A percentile compares a stretch with the other conserved stretches of the same genome.
phyloP scores from a whole-genome alignment of 2,329 filamentous ascomycete genomes.

The Celoporthe dispersa region DNA sequence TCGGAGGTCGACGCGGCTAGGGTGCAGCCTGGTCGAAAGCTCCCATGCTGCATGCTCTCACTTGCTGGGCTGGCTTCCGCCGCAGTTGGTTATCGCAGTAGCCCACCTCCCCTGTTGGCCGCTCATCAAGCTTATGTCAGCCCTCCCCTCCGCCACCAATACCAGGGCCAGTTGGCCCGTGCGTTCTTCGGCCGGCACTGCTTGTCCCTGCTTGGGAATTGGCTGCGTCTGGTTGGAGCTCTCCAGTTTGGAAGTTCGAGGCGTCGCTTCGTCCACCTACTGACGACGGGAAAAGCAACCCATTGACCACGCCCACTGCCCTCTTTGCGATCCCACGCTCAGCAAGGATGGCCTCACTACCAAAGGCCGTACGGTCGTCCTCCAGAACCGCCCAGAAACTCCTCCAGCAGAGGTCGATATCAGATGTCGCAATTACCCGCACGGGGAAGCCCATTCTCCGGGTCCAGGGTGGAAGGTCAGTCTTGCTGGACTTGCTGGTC shows the following conservation, averaged over 20 bases:
- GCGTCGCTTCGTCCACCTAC: slow-evolving; percentile 32
- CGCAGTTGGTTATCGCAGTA: background rate
- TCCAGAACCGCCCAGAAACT: slow-evolving; percentile 51
- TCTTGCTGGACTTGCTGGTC: slow-evolving; percentile 37
- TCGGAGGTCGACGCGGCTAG: slow-evolving; percentile 45
- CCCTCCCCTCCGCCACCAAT: background rate
- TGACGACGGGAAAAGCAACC: slow-evolving; percentile 31
- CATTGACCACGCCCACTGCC: slow-evolving; percentile 37
- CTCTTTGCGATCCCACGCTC: slow-evolving; percentile 40
- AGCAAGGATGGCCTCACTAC: slow-evolving; percentile 60
- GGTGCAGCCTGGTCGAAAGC: slow-evolving; percentile 45
- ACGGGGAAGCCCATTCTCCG: slow-evolving; percentile 96
- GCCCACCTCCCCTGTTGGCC: background rate
- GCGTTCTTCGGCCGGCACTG: slow-evolving; percentile 23
- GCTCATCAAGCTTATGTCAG: slow-evolving; percentile 23
- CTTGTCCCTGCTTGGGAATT: slow-evolving; percentile 29
- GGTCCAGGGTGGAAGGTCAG: slow-evolving; percentile 85
- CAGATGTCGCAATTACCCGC: slow-evolving; percentile 90
- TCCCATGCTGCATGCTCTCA: slow-evolving; percentile 5
- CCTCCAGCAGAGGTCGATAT: slow-evolving; percentile 59
- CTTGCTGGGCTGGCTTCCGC: background rate
- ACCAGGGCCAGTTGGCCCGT: slow-evolving; percentile 18
- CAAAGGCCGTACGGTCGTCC: slow-evolving; percentile 60
- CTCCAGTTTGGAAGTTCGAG: slow-evolving; percentile 30
- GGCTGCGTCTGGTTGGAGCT: slow-evolving; percentile 28